Base-by-base conservation (phyloP, 2,329 filamentous ascomycete species). In the Phyllosticta citribraziliensis region DNA sequence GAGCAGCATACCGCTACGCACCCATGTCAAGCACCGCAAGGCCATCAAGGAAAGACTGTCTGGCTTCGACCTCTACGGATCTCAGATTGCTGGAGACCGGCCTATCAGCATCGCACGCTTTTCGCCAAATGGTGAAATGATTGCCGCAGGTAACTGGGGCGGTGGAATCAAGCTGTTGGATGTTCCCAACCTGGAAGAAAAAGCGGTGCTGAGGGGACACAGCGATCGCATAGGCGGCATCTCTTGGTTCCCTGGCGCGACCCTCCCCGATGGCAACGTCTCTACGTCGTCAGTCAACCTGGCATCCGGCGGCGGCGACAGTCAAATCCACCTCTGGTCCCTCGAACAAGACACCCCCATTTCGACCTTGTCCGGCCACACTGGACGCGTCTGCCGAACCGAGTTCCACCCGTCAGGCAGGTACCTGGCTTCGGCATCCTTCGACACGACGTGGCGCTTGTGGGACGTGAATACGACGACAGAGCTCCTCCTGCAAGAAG, bases 401-500 rank as follows among this genome's bases (percentile, higher is more conserved):
- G 94, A 96, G 63, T 96, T 97, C 70, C 94, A 99, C 67, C 94
- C 94, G 0, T 96, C 90, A 0, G 93, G 93, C 3, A 83, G 83
- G 64, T 97, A 93, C 69, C 79, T 97, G 5, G 94, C 93, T 5
- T 96, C 92, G 0, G 94, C 94, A 6, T 96, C 91, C 0, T 94
- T 94, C 69, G 94, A 99, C 71, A 96, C 91, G 2, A 96, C 94
- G 0, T 99, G 94, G 94, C 85, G 93, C 53, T 79, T 99, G 35
- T 99, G 94, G 93, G 93, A 97, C 71, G 85, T 97, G 0, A 86
- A 90, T 66, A 94, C 88, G 0, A 89, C 86, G 0, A 87, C 87
- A 2, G 92, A 97, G 70, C 76, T 97, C 1, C 80, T 96, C 1
- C 80, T 95, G 0, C 94, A 99, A 73, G 93, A 97, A 75, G 94